Conservation (phyloP, 2,329 filamentous ascomycete genomes). For the Talaromyces piceae region DNA sequence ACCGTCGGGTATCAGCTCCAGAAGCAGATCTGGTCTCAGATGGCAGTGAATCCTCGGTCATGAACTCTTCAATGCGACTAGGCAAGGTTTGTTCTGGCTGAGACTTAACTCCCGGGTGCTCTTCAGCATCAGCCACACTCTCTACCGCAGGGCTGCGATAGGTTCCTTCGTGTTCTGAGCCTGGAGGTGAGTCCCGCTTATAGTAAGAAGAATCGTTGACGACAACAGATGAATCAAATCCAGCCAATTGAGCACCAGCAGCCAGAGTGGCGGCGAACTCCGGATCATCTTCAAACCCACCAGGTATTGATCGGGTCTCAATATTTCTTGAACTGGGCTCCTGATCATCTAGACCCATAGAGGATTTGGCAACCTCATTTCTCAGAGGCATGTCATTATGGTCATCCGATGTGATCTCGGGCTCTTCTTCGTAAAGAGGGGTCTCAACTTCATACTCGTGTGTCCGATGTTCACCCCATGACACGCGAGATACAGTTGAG, state of each 20-base stretch:
- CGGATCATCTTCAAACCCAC: slow-evolving; percentile 59
- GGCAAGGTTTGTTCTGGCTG: background rate
- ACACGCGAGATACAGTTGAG: slow-evolving; percentile 49
- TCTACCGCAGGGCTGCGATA: slow-evolving; percentile 48
- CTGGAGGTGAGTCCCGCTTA: slow-evolving; percentile 56
- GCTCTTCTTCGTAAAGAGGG: slow-evolving; percentile 37
- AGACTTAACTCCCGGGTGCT: background rate
- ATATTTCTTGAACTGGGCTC: background rate
- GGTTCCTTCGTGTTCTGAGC: slow-evolving; percentile 48
- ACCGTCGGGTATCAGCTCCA: background rate
- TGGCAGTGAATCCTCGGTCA: background rate
- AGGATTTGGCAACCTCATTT: background rate
- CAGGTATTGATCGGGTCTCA: slow-evolving; percentile 21
- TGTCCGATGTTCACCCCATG: slow-evolving; percentile 58
- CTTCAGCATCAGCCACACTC: slow-evolving; percentile 29
- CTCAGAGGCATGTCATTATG: slow-evolving; percentile 12
- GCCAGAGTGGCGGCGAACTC: slow-evolving; percentile 64
- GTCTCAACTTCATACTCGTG: slow-evolving; percentile 58
- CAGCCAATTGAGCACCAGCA: slow-evolving; percentile 60
- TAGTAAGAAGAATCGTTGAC: slow-evolving; percentile 59
- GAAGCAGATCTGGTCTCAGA: background rate
- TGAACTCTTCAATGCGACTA: background rate
- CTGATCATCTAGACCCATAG: background rate
- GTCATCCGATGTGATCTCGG: background rate
- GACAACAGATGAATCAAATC: slow-evolving; percentile 64